Evolutionary conservation across 169 alveolate genomes (phyloP), one percentile per base, ranked within the genome.

Genomic region (Eimeria acervulina): DNA sequence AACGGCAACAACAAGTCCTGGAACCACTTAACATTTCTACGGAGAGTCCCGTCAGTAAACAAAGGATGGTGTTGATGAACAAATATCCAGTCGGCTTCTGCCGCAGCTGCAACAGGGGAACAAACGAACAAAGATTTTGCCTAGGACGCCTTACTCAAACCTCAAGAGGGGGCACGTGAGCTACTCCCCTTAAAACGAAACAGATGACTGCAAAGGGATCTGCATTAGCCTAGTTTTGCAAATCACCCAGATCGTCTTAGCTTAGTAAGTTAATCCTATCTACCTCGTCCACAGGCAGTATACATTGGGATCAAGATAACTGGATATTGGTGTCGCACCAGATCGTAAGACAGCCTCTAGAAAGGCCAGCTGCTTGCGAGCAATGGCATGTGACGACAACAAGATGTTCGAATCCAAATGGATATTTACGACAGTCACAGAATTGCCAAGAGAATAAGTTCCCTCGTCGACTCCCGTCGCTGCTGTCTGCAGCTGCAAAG

Each of bases 31-130:
- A 40, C 17, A 38, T 78, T 78, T n/a, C 85, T 31, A 2, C 38
- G 2, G 3, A 23, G 44, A 26, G 59, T 28, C 1, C 76, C 92
- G 55, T 92, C 91, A 17, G 85, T 92, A 33, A 92, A 85, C 51
- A 92, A 70, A 36, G 96, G 96, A 33, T 76, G 93, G 72, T 92
- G 96, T 47, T 85, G 92, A n/a, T 66, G 68, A 19, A 92, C 88
- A 81, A 92, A 92, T 8, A 92, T 61, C 96, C 96, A 92, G 85
- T 92, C 96, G 38, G 96, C 96, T 31, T 92, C 96, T 12, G 40
- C 66, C 19, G 74, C 55, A n/a, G 93, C 96, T 92, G 90, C 81
- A 42, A 23, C 83, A 63, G 3, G 74, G 26, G 0, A 2, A 21
- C 38, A 21, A 63, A n/a, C 74, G 38, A 23, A 63, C 10, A 23